Evolutionary conservation across 2,329 filamentous ascomycete species (phyloP).

Genomic region (Colletotrichum cordylinicola): DNA sequence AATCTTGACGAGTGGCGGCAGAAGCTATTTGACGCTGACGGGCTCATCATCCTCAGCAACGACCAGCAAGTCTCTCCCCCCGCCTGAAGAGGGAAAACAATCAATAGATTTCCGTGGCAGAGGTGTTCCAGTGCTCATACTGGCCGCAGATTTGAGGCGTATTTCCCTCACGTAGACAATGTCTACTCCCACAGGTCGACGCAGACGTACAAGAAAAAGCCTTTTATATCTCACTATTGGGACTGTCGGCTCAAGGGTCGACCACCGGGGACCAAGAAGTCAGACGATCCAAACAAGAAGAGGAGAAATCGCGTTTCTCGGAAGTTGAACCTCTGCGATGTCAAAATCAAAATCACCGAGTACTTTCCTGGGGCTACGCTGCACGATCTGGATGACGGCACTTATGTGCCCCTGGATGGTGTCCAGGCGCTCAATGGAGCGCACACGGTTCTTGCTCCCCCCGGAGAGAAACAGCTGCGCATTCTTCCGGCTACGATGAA

Average conservation of each 20-base stretch:
- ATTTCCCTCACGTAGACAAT: slow-evolving; percentile 85
- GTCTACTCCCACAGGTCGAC: slow-evolving; percentile 85
- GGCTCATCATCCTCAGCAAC: slow-evolving; percentile 73
- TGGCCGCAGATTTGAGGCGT: slow-evolving; percentile 71
- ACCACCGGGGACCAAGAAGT: slow-evolving; percentile 80
- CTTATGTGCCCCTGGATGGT: slow-evolving; percentile 6
- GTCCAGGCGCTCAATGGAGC: slow-evolving; percentile 20
- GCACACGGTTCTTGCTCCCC: slow-evolving; percentile 24
- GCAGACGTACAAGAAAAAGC: slow-evolving; percentile 80
- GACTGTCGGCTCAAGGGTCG: slow-evolving; percentile 83
- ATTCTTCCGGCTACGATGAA: slow-evolving; percentile 24
- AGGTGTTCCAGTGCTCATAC: slow-evolving; percentile 15
- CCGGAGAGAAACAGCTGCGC: slow-evolving; percentile 11
- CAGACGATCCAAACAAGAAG: slow-evolving; percentile 81
- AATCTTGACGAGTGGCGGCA: slow-evolving; percentile 73
- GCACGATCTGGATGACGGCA: slow-evolving; percentile 26
- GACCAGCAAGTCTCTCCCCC: slow-evolving; percentile 63
- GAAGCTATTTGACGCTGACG: slow-evolving; percentile 77
- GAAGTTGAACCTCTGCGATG: slow-evolving; percentile 80
- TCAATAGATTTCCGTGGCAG: neutral
- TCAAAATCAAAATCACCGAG: slow-evolving; percentile 87
- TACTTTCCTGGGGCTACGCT: slow-evolving; percentile 66
- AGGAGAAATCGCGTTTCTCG: slow-evolving; percentile 79
- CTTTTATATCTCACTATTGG: slow-evolving; percentile 86
- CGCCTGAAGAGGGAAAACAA: neutral